A percentile compares a stretch with the other conserved stretches of the same genome.
phyloP scores from a whole-genome alignment of 208 protist species.

The Acanthamoeba triangularis region DNA sequence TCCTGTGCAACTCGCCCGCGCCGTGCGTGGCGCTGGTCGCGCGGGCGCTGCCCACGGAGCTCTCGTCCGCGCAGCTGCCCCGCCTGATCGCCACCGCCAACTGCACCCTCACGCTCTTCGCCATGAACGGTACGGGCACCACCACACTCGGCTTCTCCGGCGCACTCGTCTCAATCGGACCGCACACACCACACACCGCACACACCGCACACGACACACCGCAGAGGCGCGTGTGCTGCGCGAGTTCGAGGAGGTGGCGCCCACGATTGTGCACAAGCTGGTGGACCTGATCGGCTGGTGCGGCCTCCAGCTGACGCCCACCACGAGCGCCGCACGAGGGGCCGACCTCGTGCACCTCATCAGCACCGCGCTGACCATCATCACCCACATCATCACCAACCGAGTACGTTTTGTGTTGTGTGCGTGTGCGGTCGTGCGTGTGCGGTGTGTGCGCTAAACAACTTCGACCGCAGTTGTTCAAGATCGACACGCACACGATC shows the following conservation, averaged over 20 bases:
- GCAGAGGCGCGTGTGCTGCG: conserved; percentile 20
- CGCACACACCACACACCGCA: not conserved
- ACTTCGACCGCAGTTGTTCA: not conserved
- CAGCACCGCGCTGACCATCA: conserved; percentile 44
- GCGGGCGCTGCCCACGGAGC: conserved; percentile 10
- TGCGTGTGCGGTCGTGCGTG: not conserved
- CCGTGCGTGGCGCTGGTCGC: not conserved
- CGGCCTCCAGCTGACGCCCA: conserved; percentile 6
- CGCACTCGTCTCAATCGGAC: not conserved
- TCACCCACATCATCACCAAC: conserved; percentile 46
- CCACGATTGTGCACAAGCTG: conserved; percentile 2
- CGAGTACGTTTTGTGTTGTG: conserved; percentile 11
- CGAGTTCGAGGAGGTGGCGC: conserved; percentile 6
- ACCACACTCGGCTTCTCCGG: no score
- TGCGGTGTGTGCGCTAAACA: not conserved
- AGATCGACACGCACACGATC: conserved; percentile 48
- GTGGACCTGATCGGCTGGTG: conserved; percentile 25
- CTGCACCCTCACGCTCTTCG: not conserved
- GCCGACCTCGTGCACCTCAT: conserved; percentile 9
- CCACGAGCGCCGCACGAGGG: not conserved
- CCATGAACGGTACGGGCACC: not conserved
- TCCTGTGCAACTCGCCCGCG: conserved; percentile 12
- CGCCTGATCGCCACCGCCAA: not conserved
- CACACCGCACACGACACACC: not conserved
- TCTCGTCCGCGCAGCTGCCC: not conserved